Base-by-base conservation (phyloP, 805 yeast species). In the Candida nemodendra region DNA sequence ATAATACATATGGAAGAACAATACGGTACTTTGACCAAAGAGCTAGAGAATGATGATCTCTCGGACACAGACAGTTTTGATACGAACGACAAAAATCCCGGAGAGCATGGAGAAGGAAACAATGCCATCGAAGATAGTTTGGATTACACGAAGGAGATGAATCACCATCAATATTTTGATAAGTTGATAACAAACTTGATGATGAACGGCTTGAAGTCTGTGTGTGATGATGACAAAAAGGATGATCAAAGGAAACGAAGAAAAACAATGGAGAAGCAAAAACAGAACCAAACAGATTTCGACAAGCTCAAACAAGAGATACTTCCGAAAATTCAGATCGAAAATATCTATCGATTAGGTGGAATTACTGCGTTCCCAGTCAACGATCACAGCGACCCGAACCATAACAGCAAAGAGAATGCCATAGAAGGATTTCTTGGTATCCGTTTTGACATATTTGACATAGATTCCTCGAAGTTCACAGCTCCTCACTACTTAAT, bases 331-430 rank as follows among this genome's bases (percentile, higher is more conserved):
- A 65, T 72, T 26, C 56, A 66, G 30, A 49, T 64, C 30, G 82
- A 76, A 42, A 75, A 74, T 44, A 56, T 74, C 14, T 65, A 62
- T 38, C 50, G 82, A 36, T 49, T 75, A 39, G 72, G 67, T 5
- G 79, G 80, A 2, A 50, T 72, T 21, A 75, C 81, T 0, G 71
- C 72, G 0, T 76, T 76, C 38, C 76, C 78, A 0, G 62, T 76
- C 28, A 72, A 71, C 44, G 62, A 61, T 39, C 60, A 64, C 5
- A 30, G 27, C 9, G 18, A 28, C 19, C 5, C 18, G 19, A 17
- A 12, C 27, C n/a, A 22, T 25, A 8, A 34, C 29, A 15, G 21
- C 18, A 30, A 17, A 5, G 25, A 32, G 9, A 30, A 51, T 9
- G 39, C 47, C 0, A 36, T 45, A 9, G 65, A 61, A 8, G 52